Conservation (phyloP, 495 filamentous ascomycete genomes). For the Aspergillus kassunensis region DNA sequence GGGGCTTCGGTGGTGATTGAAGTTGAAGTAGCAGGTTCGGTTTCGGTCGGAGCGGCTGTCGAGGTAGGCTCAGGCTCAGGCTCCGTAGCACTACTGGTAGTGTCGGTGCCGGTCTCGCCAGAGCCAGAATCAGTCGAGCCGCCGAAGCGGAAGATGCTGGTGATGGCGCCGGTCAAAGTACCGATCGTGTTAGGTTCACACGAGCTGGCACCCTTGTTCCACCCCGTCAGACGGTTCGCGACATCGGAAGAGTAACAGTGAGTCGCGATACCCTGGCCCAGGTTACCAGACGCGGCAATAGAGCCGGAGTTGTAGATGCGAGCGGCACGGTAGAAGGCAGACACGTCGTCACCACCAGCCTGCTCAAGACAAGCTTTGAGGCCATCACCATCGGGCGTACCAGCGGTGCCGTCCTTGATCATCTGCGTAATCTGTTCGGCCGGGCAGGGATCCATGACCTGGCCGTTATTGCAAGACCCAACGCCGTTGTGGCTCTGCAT, state of each 20-base stretch:
- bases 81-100: background rate
- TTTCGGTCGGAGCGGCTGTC: background rate
- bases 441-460: slow-evolving; percentile 42
- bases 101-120: background rate
- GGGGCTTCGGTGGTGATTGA: background rate
- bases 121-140: background rate
- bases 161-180: background rate
- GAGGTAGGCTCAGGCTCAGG: background rate
- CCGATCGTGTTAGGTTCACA: slow-evolving; percentile 13
- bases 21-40: background rate
- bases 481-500: slow-evolving; percentile 52
- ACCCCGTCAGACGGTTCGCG: slow-evolving; percentile 32
- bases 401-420: slow-evolving; percentile 35
- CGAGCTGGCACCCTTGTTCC: slow-evolving; percentile 27
- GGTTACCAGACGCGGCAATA: slow-evolving; percentile 39
- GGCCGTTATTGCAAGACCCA: slow-evolving; percentile 40
- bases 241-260: slow-evolving; percentile 55
- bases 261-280: slow-evolving; percentile 49
- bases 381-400: slow-evolving; percentile 32
- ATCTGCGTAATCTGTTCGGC: slow-evolving; percentile 40
- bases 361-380: slow-evolving; percentile 33
- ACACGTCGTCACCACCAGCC: slow-evolving; percentile 25
- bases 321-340: slow-evolving; percentile 47
- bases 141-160: background rate
- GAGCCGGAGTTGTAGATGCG: slow-evolving; percentile 58